phyloP scores from a whole-genome alignment of 371 early-diverging fungal genomes.

The Homolaphlyctis polyrhiza region DNA sequence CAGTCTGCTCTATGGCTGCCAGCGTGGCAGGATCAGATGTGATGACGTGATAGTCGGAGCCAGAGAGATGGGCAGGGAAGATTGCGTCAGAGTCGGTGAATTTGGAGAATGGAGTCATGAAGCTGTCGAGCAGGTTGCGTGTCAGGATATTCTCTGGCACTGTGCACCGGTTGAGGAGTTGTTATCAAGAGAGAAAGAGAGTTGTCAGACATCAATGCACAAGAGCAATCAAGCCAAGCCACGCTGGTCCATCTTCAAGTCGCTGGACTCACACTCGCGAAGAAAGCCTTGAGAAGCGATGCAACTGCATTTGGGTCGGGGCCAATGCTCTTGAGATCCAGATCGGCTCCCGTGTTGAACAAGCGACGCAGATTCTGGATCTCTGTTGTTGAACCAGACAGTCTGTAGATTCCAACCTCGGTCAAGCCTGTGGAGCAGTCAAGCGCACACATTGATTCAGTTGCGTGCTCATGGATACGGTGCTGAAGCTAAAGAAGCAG shows the following conservation, averaged over 20 bases:
- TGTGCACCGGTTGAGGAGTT: neutral
- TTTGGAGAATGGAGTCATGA: neutral
- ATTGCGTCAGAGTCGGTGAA: conserved; percentile 7
- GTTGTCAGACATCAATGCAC: too few relatives aligned
- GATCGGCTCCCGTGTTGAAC: conserved; percentile 26
- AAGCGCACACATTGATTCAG: neutral
- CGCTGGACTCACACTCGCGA: conserved; percentile 24
- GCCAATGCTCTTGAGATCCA: conserved; percentile 19
- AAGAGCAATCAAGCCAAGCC: too few relatives aligned
- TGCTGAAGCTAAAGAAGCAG: neutral
- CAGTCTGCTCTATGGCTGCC: conserved; percentile 8
- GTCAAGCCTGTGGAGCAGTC: conserved; percentile 12
- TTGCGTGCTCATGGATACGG: neutral
- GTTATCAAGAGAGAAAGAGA: neutral
- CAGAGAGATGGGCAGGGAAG: neutral
- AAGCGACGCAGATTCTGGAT: conserved; percentile 18
- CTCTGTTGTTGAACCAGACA: conserved; percentile 29
- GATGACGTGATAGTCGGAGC: neutral
- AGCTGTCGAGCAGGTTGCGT: neutral
- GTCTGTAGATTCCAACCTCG: conserved; percentile 42
- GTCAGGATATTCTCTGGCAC: conserved; percentile 14
- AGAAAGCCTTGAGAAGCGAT: conserved; percentile 35
- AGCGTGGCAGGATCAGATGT: conserved; percentile 8
- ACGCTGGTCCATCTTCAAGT: too few relatives aligned
- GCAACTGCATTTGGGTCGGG: conserved; percentile 36